Percentiles rank a stretch among this genome's conserved stretches.
Evolutionary conservation across 208 protist genomes (phyloP).

Genomic region (Vickermania ingenoplastis): DNA sequence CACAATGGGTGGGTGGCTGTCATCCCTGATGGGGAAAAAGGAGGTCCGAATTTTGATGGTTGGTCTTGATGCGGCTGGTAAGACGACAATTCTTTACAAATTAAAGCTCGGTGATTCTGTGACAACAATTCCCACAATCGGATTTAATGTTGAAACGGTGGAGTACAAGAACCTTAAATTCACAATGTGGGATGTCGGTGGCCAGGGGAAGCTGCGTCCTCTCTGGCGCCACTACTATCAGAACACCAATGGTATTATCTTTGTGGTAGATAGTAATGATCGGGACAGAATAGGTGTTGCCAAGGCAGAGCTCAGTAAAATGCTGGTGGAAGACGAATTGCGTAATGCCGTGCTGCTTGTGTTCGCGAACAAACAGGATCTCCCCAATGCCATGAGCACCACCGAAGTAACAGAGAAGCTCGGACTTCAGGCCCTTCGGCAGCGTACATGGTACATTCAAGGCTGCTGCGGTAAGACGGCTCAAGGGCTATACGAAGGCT

Average conservation of each 20-base stretch:
- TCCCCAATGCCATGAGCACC: slow-evolving; percentile 92
- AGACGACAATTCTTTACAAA: slow-evolving; percentile 95
- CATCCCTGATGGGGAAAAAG: slow-evolving; percentile 80
- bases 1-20: slow-evolving; percentile 14
- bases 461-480: slow-evolving; percentile 61
- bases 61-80: slow-evolving; percentile 92
- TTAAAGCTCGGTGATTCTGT: slow-evolving; percentile 89
- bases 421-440: slow-evolving; percentile 69
- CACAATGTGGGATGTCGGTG: slow-evolving; percentile 88
- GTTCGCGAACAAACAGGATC: slow-evolving; percentile 97
- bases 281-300: slow-evolving; percentile 77
- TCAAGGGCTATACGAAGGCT: slow-evolving; percentile 67
- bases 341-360: slow-evolving; percentile 89
- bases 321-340: slow-evolving; percentile 93
- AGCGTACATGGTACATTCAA: slow-evolving; percentile 83
- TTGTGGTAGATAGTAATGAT: slow-evolving; percentile 92
- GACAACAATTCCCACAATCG: slow-evolving; percentile 89
- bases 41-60: slow-evolving; percentile 92
- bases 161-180: slow-evolving; percentile 91
- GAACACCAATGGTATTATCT: slow-evolving; percentile 91
- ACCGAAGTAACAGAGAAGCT: slow-evolving; percentile 90
- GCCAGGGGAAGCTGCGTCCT: slow-evolving; percentile 88
- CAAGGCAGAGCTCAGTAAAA: slow-evolving; percentile 79
- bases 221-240: slow-evolving; percentile 93
- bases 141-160: slow-evolving; percentile 91